Evolutionary conservation across 257 asterid genomes (phyloP).

Genomic region (Voacanga thouarsii): DNA sequence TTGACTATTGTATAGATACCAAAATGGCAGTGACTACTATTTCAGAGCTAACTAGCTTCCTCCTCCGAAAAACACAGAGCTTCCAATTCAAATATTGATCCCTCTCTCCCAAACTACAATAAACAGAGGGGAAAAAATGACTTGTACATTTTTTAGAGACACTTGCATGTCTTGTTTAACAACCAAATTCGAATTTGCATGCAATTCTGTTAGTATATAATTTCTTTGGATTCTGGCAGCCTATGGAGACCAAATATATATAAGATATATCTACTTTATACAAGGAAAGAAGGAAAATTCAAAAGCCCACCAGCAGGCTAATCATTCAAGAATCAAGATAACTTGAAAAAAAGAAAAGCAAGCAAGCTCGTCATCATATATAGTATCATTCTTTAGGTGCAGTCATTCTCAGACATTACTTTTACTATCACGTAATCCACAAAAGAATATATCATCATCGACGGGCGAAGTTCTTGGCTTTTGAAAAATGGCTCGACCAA

Average conservation of each 20-base stretch:
- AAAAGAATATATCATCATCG: conserved; percentile 1
- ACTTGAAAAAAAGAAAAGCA: neutral
- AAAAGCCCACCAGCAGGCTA: neutral
- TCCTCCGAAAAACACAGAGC: too few species aligned
- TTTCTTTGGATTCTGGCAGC: neutral
- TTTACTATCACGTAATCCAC: conserved; percentile 10
- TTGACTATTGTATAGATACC: too few species aligned
- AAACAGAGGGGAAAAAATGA: too few species aligned
- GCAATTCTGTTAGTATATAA: too few species aligned
- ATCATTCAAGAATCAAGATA: neutral
- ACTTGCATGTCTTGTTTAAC: too few species aligned
- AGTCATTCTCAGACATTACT: neutral
- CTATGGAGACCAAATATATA: neutral
- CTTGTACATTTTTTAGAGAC: too few species aligned
- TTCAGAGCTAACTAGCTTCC: too few species aligned
- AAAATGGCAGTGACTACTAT: too few species aligned
- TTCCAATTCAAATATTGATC: too few species aligned
- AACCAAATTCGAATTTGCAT: too few species aligned
- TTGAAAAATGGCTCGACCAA: neutral
- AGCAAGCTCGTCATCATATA: neutral
- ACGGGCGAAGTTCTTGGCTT: conserved; percentile 14
- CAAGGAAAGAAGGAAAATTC: neutral
- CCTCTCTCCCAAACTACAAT: too few species aligned
- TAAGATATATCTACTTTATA: neutral
- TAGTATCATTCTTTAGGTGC: neutral